Conservation (phyloP, 805 yeast genomes). For the Barnettozyma vustinii region DNA sequence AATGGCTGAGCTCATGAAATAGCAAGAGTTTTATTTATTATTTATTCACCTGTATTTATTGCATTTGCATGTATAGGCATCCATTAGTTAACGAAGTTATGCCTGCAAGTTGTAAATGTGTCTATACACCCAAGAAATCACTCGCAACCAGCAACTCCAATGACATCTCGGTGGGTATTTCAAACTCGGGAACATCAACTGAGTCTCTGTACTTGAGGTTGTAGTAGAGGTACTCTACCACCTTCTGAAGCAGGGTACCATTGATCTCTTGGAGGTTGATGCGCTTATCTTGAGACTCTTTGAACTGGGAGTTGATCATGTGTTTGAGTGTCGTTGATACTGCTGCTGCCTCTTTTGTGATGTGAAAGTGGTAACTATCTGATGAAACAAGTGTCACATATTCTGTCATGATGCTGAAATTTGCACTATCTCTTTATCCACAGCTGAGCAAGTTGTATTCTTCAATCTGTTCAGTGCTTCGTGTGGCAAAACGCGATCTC, state of each 20-base stretch:
- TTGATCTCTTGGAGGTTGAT: conserved; percentile 61
- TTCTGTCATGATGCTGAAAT: conserved; percentile 13
- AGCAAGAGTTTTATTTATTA: not conserved
- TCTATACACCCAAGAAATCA: conserved; percentile 68
- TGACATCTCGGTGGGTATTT: conserved; percentile 91
- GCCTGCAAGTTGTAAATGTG: not conserved
- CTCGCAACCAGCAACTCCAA: conserved; percentile 89
- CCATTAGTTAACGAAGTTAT: not conserved
- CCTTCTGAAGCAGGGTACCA: conserved; percentile 65
- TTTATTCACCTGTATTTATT: not conserved
- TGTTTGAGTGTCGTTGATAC: conserved; percentile 60
- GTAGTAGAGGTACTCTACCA: conserved; percentile 81
- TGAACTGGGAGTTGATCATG: conserved; percentile 51
- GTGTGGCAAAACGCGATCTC: too few relatives aligned
- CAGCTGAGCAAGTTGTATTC: not conserved
- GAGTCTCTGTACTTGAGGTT: conserved; percentile 60
- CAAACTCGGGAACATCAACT: conserved; percentile 74
- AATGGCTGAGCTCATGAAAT: not conserved
- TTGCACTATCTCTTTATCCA: not conserved
- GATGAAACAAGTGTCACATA: conserved; percentile 67
- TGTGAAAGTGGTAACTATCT: conserved; percentile 59
- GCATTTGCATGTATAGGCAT: not conserved
- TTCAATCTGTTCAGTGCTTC: too few relatives aligned
- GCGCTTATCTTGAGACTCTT: conserved; percentile 52
- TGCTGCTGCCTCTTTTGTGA: conserved; percentile 70